phyloP scores from a whole-genome alignment of 169 alveolate species.

The Amoebophrya sp. region DNA sequence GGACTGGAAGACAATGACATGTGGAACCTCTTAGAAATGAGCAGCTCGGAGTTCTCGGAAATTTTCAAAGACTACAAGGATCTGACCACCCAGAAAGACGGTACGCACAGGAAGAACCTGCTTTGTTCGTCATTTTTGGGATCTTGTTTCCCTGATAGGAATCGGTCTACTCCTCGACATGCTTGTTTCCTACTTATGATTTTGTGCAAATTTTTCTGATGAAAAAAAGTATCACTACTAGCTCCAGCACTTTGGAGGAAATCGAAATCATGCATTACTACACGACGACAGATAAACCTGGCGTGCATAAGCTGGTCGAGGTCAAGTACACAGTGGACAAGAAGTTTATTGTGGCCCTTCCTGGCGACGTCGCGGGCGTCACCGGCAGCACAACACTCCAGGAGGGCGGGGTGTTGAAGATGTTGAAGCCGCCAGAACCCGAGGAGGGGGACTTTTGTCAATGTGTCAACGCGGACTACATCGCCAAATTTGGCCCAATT shows the following conservation, averaged over 20 bases:
- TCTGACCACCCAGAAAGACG: no score
- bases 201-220: no score
- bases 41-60: background rate
- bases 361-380: background rate
- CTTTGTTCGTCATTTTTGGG: no score
- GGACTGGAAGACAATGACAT: background rate
- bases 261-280: no score
- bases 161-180: no score
- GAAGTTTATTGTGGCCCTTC: background rate
- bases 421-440: background rate
- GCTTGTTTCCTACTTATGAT: no score
- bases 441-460: background rate
- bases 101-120: no score
- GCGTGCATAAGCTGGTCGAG: background rate
- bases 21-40: background rate
- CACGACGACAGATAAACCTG: no score
- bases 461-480: background rate
- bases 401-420: background rate
- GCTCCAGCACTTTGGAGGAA: no score
- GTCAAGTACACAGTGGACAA: background rate
- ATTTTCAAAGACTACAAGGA: constrained; percentile 18
- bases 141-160: no score
- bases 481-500: background rate
- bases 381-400: background rate
- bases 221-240: no score